These are phyloP conservation scores for Viridothelium virens DNA, from an alignment of 495 filamentous ascomycete species.

Conservation along the genomic window DNA sequence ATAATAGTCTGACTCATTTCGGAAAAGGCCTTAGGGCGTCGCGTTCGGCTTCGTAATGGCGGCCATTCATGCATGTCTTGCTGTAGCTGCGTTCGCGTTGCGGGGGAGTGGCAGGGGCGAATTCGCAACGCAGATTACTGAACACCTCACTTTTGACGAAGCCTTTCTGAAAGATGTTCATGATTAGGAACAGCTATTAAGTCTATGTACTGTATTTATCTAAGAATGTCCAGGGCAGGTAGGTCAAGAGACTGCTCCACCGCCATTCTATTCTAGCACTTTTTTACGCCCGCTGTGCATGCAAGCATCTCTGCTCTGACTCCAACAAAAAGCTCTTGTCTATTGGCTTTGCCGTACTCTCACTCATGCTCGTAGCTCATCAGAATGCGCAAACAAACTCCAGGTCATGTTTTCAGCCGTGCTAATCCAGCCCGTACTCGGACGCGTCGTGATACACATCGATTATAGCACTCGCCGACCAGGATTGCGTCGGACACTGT, in stretches of 20 bases:
- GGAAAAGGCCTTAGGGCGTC: background rate
- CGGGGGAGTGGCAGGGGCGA: background rate
- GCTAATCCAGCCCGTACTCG: slow-evolving; percentile 28
- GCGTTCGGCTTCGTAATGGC: background rate
- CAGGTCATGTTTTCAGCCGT: background rate
- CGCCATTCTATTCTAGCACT: background rate
- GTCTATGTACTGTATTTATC: background rate
- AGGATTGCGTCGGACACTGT: slow-evolving; percentile 86
- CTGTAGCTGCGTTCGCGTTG: background rate
- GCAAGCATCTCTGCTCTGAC: background rate
- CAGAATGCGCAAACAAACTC: background rate
- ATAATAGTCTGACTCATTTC: background rate
- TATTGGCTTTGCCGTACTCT: background rate
- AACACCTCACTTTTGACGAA: background rate
- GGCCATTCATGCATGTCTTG: background rate
- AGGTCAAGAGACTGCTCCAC: slow-evolving; percentile 3
- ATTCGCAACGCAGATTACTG: background rate
- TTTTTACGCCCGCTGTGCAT: background rate
- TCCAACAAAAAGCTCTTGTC: background rate
- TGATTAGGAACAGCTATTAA: no score
- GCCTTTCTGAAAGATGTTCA: background rate
- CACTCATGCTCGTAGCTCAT: slow-evolving; percentile 11
- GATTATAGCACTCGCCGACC: slow-evolving; percentile 88
- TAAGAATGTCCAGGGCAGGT: background rate
- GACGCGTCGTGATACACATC: slow-evolving; percentile 89